phyloP scores from a whole-genome alignment of 495 filamentous ascomycete genomes.

The Barbatosphaeria neglecta region DNA sequence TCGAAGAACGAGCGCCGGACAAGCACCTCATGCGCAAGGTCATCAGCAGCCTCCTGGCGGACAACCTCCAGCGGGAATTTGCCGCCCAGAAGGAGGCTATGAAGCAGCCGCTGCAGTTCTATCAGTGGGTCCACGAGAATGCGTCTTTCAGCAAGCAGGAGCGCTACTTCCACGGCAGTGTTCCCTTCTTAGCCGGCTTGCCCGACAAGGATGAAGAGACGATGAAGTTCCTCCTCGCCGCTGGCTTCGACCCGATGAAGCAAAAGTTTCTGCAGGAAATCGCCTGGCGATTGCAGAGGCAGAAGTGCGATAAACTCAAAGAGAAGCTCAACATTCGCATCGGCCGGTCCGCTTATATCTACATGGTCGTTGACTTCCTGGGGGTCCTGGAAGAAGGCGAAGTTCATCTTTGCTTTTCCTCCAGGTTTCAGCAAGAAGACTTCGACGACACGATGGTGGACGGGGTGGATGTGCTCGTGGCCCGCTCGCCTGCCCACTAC shows the following conservation, averaged over 20 bases:
- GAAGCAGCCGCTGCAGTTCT: conserved; percentile 33
- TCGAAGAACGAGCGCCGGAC: conserved; percentile 53
- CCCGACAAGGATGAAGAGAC: conserved; percentile 39
- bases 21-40: conserved; percentile 34
- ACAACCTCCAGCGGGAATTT: conserved; percentile 48
- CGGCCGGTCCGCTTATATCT: conserved; percentile 62
- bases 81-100: conserved; percentile 47
- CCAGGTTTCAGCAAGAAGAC: conserved; percentile 44
- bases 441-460: conserved; percentile 51
- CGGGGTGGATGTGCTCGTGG: conserved; percentile 69
- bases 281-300: conserved; percentile 40
- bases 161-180: conserved; percentile 19
- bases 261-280: conserved; percentile 48
- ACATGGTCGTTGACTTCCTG: conserved; percentile 72
- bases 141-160: conserved; percentile 21
- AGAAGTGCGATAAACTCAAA: conserved; percentile 43
- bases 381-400: conserved; percentile 60
- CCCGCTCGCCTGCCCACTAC: conserved; percentile 70
- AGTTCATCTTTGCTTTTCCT: conserved; percentile 71
- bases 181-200: conserved; percentile 39
- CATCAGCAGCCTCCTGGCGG: conserved; percentile 46
- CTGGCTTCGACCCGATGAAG: conserved; percentile 52
- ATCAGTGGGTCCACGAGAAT: conserved; percentile 44
- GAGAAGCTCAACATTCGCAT: conserved; percentile 60
- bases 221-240: conserved; percentile 44